Conservation (phyloP, 129 eudicot species). For the Pseudognaphalium luteoalbum region DNA sequence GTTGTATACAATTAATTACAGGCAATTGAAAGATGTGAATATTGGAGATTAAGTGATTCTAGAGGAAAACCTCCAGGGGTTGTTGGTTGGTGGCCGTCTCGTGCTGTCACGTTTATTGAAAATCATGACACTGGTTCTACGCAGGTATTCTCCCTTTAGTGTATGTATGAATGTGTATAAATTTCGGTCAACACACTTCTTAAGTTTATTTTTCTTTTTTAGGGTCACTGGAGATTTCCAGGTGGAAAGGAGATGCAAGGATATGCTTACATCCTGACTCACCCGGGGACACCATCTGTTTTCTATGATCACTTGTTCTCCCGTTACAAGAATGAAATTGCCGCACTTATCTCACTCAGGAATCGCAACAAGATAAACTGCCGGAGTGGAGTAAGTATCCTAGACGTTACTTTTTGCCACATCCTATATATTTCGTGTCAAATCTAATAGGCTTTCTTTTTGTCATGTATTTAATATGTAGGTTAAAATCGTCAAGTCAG, state of each 20-base stretch:
- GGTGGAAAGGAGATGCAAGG: conserved; percentile 99
- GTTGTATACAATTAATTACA: conserved; percentile 19
- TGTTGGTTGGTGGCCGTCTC: conserved; percentile 99
- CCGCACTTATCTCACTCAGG: conserved; percentile 68
- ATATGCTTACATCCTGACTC: conserved; percentile 94
- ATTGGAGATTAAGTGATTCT: conserved; percentile 88
- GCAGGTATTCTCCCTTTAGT: conserved; percentile 49
- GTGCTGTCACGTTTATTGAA: conserved; percentile 99
- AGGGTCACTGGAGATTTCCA: conserved; percentile 99
- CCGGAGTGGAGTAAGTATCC: conserved; percentile 80
- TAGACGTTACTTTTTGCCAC: background rate
- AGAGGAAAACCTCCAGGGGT: conserved; percentile 98
- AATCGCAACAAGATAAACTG: conserved; percentile 76
- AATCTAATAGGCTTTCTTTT: background rate
- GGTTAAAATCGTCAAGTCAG: conserved; percentile 72
- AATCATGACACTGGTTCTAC: conserved; percentile 99
- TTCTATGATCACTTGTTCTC: conserved; percentile 92
- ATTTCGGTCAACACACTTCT: background rate
- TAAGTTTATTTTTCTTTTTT: background rate
- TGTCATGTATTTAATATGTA: conserved; percentile 27
- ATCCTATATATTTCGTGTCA: background rate
- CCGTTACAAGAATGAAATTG: conserved; percentile 51
- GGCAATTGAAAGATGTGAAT: conserved; percentile 94
- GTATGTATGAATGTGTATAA: too few relatives aligned
- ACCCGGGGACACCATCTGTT: conserved; percentile 95